These are phyloP conservation scores for Colletotrichum gigasporum DNA, from an alignment of 2,329 filamentous ascomycete genomes.

Conservation along the genomic window DNA sequence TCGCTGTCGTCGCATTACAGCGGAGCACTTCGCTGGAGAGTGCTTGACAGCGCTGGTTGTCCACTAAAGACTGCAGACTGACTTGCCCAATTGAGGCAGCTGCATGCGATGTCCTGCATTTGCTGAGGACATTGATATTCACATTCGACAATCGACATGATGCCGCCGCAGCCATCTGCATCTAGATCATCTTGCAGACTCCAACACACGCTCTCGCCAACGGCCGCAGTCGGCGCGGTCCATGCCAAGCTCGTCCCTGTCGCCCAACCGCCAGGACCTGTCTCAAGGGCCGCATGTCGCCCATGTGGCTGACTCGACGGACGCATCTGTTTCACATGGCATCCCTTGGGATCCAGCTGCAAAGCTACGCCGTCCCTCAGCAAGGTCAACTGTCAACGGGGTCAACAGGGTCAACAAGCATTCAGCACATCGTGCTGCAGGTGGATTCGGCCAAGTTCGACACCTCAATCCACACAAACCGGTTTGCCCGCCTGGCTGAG, in stretches of 20 bases:
- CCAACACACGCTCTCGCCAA: not conserved
- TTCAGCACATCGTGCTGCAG: not conserved
- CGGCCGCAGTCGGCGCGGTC: not conserved
- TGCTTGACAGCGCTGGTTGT: too few relatives aligned
- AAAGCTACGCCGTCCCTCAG: too few relatives aligned
- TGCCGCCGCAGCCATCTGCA: not conserved
- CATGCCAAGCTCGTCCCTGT: constrained; percentile 4
- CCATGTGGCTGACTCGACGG: constrained; percentile 2
- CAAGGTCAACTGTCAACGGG: not conserved
- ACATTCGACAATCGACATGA: too few relatives aligned
- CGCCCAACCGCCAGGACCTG: constrained; percentile 11
- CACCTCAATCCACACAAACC: not conserved
- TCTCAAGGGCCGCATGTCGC: constrained; percentile 1
- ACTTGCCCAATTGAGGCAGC: not conserved
- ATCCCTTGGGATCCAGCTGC: not conserved
- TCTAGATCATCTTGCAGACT: constrained; percentile 1
- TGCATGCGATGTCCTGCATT: not conserved
- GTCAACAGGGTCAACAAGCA: not conserved
- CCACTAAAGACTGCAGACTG: not conserved
- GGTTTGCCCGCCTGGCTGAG: not conserved
- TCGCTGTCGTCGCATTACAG: not conserved
- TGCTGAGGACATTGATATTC: not conserved
- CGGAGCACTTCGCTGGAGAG: not conserved
- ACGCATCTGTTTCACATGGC: not conserved
- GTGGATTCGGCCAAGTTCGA: not conserved